Evolutionary conservation across 2,329 filamentous ascomycete genomes (phyloP), one percentile per base, ranked within the genome.

Genomic region (Fusarium sp.): DNA sequence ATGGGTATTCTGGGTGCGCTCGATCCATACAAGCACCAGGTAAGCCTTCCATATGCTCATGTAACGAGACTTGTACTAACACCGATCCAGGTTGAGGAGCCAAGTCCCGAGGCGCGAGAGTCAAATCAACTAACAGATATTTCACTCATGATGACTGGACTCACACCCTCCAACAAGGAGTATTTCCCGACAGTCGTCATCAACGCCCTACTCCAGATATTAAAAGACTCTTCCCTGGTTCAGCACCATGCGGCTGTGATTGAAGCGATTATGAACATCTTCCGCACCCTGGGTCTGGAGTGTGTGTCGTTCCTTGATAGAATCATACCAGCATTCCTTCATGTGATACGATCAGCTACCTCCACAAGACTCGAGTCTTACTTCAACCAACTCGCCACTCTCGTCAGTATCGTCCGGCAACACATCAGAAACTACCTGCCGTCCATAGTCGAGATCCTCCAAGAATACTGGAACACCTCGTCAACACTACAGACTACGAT

Each of bases 101-200:
- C 91, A 68, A 92, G 91, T 3, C 94, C 94, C 0, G 95, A 98
- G 76, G 88, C 91, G 75, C 87, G 86, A 28, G 89, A 91, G 71
- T 85, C 85, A 2, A 88, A 87, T 40, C 88, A 90, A 59, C 83
- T 97, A 74, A 97, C 95, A 1, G 96, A 99, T 79, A 97, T 99
- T 45, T 96, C 95, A 5, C 86, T 99, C 31, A 98, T 99, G 86
- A 99, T 99, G 95, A 94, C 93, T 42, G 96, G 97, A 15, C 85
- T 98, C 40, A 98, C 95, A 1, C 97, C 96, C 0, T 98, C 95
- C 1, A 97, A 93, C 76, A 97, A 99, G 76, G 96, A 99, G 75
- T 99, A 99, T 80, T 99, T 97, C 76, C 96, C 96, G 1, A 99
- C 96, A 0, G 94, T 99, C 18, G 96, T 98, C 46, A 98, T 99